These are phyloP conservation scores for Penicillium verrucosum DNA, from an alignment of 2,329 filamentous ascomycete genomes.

Conservation along the genomic window DNA sequence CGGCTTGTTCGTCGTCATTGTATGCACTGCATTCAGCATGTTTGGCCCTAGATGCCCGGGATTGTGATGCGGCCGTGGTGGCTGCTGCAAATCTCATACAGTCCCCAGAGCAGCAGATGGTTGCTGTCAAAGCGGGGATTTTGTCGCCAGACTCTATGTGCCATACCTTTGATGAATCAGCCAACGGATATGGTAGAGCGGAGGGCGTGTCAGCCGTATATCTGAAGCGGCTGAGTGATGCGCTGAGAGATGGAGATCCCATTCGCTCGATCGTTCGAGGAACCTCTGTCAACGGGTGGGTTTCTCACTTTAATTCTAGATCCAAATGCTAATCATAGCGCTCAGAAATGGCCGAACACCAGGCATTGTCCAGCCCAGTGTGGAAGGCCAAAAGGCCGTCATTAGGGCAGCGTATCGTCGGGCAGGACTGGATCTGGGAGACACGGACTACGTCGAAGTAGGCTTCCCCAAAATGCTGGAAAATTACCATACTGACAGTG, in stretches of 20 bases:
- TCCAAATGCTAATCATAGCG: not conserved
- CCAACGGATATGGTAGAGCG: slow-evolving; percentile 20
- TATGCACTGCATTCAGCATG: not conserved
- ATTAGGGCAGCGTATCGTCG: not conserved
- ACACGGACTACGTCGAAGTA: not conserved
- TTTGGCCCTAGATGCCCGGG: not conserved
- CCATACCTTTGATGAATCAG: slow-evolving; percentile 13
- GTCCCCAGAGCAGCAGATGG: not conserved
- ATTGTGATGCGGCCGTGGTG: slow-evolving; percentile 2
- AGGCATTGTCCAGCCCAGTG: not conserved
- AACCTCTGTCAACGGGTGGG: slow-evolving; percentile 10
- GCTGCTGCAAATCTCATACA: not conserved
- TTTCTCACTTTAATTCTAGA: not conserved
- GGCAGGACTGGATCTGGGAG: not conserved
- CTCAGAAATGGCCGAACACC: not conserved
- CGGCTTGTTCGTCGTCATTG: slow-evolving; percentile 3
- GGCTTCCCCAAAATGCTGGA: not conserved
- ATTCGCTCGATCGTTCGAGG: slow-evolving; percentile 17
- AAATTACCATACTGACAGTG: not conserved
- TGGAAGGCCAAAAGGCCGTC: not conserved
- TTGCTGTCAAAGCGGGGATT: not conserved
- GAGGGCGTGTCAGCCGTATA: slow-evolving; percentile 19
- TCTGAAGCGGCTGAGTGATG: slow-evolving; percentile 19
- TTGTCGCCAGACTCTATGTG: slow-evolving; percentile 8
- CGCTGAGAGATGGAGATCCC: slow-evolving; percentile 17